These are phyloP conservation scores for Cladobotryum mycophilum DNA, from an alignment of 2,329 filamentous ascomycete genomes.

Conservation along the genomic window DNA sequence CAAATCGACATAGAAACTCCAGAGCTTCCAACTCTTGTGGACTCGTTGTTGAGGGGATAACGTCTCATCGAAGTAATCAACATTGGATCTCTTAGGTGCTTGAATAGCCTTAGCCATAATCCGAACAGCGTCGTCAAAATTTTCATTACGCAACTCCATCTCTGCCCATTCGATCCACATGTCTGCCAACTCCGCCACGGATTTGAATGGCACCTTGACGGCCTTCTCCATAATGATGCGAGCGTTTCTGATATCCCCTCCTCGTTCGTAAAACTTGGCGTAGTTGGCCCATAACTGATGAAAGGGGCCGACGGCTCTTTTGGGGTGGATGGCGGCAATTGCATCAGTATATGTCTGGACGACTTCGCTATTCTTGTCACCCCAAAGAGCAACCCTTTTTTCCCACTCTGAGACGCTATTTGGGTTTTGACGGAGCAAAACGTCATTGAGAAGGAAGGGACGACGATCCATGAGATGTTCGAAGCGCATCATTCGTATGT, in stretches of 20 bases:
- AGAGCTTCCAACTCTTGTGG: slow-evolving; percentile 98
- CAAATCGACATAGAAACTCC: slow-evolving; percentile 98
- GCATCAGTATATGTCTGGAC: slow-evolving; percentile 93
- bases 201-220: slow-evolving; percentile 95
- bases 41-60: slow-evolving; percentile 91
- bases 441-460: slow-evolving; percentile 94
- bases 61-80: slow-evolving; percentile 98
- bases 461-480: slow-evolving; percentile 96
- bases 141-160: slow-evolving; percentile 92
- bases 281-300: slow-evolving; percentile 96
- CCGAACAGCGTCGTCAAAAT: slow-evolving; percentile 87
- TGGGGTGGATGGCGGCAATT: slow-evolving; percentile 86
- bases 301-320: slow-evolving; percentile 88
- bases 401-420: slow-evolving; percentile 97
- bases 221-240: slow-evolving; percentile 96
- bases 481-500: slow-evolving; percentile 95
- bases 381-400: slow-evolving; percentile 93
- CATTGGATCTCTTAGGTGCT: slow-evolving; percentile 91
- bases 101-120: slow-evolving; percentile 98
- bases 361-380: slow-evolving; percentile 82
- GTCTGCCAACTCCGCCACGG: slow-evolving; percentile 91
- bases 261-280: slow-evolving; percentile 91
- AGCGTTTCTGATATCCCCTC: slow-evolving; percentile 76
- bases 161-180: slow-evolving; percentile 99
- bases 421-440: slow-evolving; percentile 88